These are phyloP conservation scores for Daldinia caldariorum DNA, from an alignment of 495 filamentous ascomycete genomes.

Conservation along the genomic window DNA sequence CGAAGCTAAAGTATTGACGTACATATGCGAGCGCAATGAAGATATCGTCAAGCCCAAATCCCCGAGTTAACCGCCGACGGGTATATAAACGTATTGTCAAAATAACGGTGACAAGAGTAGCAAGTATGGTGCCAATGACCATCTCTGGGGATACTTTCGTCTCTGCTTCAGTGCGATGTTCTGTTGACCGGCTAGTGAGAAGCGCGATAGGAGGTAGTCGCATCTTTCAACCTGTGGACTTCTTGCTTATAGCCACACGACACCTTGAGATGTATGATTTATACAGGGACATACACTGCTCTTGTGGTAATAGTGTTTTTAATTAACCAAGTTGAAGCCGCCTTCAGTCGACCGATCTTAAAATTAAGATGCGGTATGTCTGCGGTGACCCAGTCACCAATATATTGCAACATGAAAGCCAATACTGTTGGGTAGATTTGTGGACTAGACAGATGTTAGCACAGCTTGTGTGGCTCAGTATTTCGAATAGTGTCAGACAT, in stretches of 20 bases:
- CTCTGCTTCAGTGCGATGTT: constrained; percentile 64
- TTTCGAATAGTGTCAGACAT: background rate
- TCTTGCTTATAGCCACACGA: background rate
- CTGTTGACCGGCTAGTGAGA: constrained; percentile 61
- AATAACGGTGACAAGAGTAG: constrained; percentile 53
- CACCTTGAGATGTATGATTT: background rate
- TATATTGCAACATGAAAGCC: background rate
- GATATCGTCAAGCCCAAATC: constrained; percentile 61
- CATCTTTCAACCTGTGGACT: constrained; percentile 43
- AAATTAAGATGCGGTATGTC: constrained; percentile 2
- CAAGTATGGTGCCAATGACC: constrained; percentile 55
- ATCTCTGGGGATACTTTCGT: constrained; percentile 59
- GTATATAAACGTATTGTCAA: constrained; percentile 61
- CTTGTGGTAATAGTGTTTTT: background rate
- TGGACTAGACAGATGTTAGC: constrained; percentile 4
- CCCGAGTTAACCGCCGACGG: constrained; percentile 54
- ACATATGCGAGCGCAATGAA: constrained; percentile 55
- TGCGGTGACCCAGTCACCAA: constrained; percentile 10
- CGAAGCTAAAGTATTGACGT: constrained; percentile 6
- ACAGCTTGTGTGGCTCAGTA: background rate
- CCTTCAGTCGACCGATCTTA: background rate
- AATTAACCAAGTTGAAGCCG: constrained; percentile 4
- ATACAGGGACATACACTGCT: constrained; percentile 3
- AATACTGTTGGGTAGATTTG: background rate
- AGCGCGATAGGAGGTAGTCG: constrained; percentile 58